Conservation (phyloP, 495 filamentous ascomycete species). For the Aspergillus hancockii region DNA sequence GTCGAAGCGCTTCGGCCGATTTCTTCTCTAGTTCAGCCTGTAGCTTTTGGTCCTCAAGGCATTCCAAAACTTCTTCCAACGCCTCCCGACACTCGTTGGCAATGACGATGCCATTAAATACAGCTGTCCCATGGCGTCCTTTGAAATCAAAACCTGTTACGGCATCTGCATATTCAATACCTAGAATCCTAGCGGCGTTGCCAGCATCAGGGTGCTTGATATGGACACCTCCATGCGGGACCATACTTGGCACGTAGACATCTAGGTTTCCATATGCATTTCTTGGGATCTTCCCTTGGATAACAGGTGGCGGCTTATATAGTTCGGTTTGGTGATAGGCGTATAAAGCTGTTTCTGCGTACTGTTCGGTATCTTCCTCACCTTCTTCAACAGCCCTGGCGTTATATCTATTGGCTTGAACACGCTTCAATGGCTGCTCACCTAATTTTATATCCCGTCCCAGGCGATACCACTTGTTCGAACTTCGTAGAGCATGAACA, state of each 20-base stretch:
- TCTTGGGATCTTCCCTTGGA: slow-evolving; percentile 73
- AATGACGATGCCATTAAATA: slow-evolving; percentile 74
- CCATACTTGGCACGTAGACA: slow-evolving; percentile 89
- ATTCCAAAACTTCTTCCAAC: slow-evolving; percentile 64
- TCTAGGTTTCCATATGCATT: slow-evolving; percentile 91
- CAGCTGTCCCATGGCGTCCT: slow-evolving; percentile 78
- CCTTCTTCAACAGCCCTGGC: slow-evolving; percentile 41
- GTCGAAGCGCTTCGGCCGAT: slow-evolving; percentile 56
- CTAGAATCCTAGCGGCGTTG: slow-evolving; percentile 72
- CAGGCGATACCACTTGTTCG: slow-evolving; percentile 84
- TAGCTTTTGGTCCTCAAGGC: slow-evolving; percentile 61
- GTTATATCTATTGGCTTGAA: slow-evolving; percentile 48
- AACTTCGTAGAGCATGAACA: slow-evolving; percentile 71
- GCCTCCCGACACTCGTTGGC: slow-evolving; percentile 70
- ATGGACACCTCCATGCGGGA: slow-evolving; percentile 79
- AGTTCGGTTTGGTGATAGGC: slow-evolving; percentile 72
- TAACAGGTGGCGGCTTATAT: slow-evolving; percentile 75
- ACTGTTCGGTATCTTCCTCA: slow-evolving; percentile 45
- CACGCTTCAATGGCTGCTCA: slow-evolving; percentile 75
- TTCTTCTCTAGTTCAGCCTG: slow-evolving; percentile 58
- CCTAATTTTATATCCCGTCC: slow-evolving; percentile 73
- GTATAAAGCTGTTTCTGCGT: slow-evolving; percentile 59
- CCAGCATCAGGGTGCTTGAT: slow-evolving; percentile 65
- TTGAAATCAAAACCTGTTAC: slow-evolving; percentile 88
- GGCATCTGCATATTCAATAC: slow-evolving; percentile 85